Evolutionary conservation across 768 basidiomycete genomes (phyloP).

Genomic region (Trametes coccinea): DNA sequence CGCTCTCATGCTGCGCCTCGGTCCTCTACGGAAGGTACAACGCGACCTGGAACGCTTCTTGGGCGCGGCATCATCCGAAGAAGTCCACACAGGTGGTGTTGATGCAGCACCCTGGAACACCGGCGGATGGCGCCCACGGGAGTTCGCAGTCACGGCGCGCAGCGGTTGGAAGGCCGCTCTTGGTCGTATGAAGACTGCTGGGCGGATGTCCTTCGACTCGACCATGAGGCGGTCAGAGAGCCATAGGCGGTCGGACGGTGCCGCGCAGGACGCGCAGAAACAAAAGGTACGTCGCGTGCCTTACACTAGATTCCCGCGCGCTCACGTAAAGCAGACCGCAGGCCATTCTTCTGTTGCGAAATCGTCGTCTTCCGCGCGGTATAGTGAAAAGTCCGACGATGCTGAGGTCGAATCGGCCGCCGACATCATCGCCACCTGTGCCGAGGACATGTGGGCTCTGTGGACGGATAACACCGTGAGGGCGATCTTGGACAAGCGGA

Average conservation of each 20-base stretch:
- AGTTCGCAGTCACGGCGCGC: conserved; percentile 30
- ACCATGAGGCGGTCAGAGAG: conserved; percentile 9
- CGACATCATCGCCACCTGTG: conserved; percentile 58
- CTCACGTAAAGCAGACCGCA: too few species aligned
- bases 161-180: conserved; percentile 32
- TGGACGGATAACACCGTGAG: conserved; percentile 66
- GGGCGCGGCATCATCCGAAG: conserved; percentile 56
- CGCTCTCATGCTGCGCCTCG: conserved; percentile 54
- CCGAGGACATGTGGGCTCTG: conserved; percentile 62
- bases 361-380: not conserved
- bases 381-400: conserved; percentile 8
- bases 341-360: not conserved
- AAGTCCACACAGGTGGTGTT: not conserved
- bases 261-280: conserved; percentile 1
- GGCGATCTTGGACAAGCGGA: conserved; percentile 52
- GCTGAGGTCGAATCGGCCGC: conserved; percentile 49
- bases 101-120: conserved; percentile 22
- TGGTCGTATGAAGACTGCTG: conserved; percentile 18
- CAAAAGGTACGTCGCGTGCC: not conserved
- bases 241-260: not conserved
- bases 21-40: conserved; percentile 55
- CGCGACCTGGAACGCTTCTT: conserved; percentile 58
- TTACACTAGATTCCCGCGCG: too few species aligned
- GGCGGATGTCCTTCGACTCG: conserved; percentile 14
- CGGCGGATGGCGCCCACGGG: conserved; percentile 18